These are phyloP conservation scores for Plasmodium fragile DNA, from an alignment of 169 alveolate species.

Conservation along the genomic window DNA sequence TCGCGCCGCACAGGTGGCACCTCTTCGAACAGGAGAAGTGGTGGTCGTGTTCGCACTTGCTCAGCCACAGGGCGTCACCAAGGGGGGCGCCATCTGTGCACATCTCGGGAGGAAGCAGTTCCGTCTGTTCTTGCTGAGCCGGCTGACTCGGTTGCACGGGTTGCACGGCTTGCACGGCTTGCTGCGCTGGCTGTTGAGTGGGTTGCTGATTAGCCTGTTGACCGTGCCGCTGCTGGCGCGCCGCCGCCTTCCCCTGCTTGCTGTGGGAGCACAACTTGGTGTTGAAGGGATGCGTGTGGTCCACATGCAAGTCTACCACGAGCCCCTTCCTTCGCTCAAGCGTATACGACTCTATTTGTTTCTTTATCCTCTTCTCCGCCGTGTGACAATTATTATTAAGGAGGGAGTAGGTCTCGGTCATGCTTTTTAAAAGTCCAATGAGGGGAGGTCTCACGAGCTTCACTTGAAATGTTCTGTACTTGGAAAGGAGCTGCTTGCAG, in stretches of 20 bases:
- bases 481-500: conserved; percentile 20
- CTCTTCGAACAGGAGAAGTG: conserved; percentile 39
- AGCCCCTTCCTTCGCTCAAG: conserved; percentile 57
- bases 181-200: background rate
- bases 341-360: conserved; percentile 14
- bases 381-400: conserved; percentile 10
- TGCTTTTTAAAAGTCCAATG: conserved; percentile 28
- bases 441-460: conserved; percentile 34
- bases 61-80: background rate
- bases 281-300: conserved; percentile 36
- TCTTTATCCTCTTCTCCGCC: conserved; percentile 21
- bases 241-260: background rate
- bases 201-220: background rate
- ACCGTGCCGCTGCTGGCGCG: background rate
- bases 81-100: background rate
- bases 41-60: conserved; percentile 38
- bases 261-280: background rate
- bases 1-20: conserved; percentile 28
- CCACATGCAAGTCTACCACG: background rate
- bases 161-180: background rate
- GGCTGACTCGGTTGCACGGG: background rate
- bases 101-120: background rate
- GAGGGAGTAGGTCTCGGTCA: conserved; percentile 20
- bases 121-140: background rate
- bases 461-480: conserved; percentile 7